Base-by-base conservation (phyloP, 495 filamentous ascomycete species). In the Lasiosphaeris hirsuta region DNA sequence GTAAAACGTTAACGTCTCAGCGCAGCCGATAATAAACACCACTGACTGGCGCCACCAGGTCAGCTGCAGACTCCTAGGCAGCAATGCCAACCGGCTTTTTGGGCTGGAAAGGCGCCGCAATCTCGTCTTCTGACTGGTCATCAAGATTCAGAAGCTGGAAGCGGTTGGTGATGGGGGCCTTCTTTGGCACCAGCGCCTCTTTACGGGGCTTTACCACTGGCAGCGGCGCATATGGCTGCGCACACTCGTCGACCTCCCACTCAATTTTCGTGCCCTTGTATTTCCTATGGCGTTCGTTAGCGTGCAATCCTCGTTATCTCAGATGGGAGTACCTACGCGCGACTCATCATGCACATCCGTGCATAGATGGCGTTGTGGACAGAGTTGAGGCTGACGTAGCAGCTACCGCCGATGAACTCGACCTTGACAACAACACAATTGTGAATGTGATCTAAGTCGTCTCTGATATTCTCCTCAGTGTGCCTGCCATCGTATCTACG, bases 391-490 rank as follows among this genome's bases (percentile, higher is more conserved):
- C 83, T 84, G 49, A 94, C 80, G 69, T 82, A 80, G 39, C 80
- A 85, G 65, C 83, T 82, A 36, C 69, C 63, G 19, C 76, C 78
- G 15, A 75, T 65, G 67, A 88, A 86, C 36, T 74, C 73, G 17
- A 93, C 74, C 54, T 81, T 81, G 66, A 92, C 79, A 11, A 96
- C 78, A 33, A 86, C 76, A 9, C 93, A 75, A 62, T 90, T 89
- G 68, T 92, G 83, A 60, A 95, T 92, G 64, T 94, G 90, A 13
- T 93, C 87, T 41, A 93, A 72, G 62, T 96, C 87, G 5, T 87
- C 81, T 2, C 88, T 83, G 43, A 96, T 82, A 4, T 74, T 64
- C 3, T 76, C 71, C 54, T 87, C 86, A 0, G 85, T 90, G 57
- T 90, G 78, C 49, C 74, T 79, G 34, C 72, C 67, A 43, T 79